Evolutionary conservation across 202 grass and related monocot species (phyloP).

Genomic region (Panicum hallii): DNA sequence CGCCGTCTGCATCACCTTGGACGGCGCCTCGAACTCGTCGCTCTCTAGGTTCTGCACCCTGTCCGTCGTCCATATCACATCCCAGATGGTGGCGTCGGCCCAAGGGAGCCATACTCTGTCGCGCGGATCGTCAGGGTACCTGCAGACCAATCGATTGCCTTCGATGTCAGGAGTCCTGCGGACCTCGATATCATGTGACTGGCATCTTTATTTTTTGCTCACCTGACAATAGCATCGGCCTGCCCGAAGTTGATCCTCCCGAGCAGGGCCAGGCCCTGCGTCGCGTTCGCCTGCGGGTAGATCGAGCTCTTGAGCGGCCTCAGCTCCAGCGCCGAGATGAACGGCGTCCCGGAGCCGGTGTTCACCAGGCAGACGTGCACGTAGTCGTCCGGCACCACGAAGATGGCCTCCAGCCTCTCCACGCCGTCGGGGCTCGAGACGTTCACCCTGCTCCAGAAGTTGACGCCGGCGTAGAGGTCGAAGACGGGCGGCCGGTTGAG

Average conservation of each 20-base stretch:
- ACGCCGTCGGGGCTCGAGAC: not conserved
- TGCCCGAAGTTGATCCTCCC: not conserved
- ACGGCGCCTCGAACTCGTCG: constrained; percentile 48
- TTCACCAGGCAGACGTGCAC: constrained; percentile 62
- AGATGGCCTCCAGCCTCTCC: constrained; percentile 37
- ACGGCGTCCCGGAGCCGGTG: constrained; percentile 43
- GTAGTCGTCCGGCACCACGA: constrained; percentile 28
- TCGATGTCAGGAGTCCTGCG: not conserved
- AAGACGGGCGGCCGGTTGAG: constrained; percentile 46
- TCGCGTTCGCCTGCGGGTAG: constrained; percentile 43
- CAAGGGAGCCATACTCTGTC: constrained; percentile 56
- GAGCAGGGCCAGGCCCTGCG: constrained; percentile 11
- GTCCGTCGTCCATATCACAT: constrained; percentile 41
- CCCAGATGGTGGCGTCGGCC: not conserved
- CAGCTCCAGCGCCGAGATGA: constrained; percentile 55
- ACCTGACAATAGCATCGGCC: not conserved
- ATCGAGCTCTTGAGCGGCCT: constrained; percentile 43
- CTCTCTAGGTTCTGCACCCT: not conserved
- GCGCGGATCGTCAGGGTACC: constrained; percentile 60
- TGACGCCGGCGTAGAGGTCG: constrained; percentile 63
- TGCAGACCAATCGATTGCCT: not conserved
- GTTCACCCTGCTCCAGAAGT: constrained; percentile 60
- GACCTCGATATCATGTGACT: too few relatives aligned
- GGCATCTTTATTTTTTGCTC: not conserved
- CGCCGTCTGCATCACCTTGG: constrained; percentile 63